Evolutionary conservation across 768 basidiomycete species (phyloP).

Genomic region (Tricholoma sp.): DNA sequence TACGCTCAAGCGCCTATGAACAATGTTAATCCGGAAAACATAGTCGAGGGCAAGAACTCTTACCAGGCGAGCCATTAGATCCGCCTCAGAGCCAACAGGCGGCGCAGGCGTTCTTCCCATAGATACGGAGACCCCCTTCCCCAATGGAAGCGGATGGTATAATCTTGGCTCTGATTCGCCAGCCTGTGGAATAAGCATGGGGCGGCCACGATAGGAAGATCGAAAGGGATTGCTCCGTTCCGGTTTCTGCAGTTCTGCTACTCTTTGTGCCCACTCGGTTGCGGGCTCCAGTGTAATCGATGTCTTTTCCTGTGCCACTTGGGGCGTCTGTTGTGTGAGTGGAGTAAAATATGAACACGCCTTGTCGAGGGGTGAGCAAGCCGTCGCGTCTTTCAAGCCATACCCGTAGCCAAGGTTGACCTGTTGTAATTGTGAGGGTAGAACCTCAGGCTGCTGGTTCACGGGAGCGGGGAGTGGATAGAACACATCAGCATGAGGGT

Average conservation of each 20-base stretch:
- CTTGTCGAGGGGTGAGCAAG: not conserved
- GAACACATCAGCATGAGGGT: not conserved
- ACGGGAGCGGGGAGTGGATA: not conserved
- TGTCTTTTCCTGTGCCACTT: not conserved
- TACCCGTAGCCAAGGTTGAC: not conserved
- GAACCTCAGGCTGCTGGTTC: not conserved
- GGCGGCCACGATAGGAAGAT: not conserved
- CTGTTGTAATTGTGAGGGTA: not conserved
- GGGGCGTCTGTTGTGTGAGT: not conserved
- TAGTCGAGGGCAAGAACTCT: not conserved
- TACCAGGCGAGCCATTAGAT: constrained; percentile 8
- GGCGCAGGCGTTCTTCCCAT: not conserved
- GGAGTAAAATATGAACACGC: not conserved
- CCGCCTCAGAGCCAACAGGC: constrained; percentile 10
- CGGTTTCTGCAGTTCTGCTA: not conserved
- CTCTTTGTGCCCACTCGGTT: not conserved
- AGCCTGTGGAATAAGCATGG: not conserved
- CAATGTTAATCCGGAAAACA: not conserved
- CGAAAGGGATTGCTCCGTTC: not conserved
- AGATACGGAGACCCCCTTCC: not conserved
- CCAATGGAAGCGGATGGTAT: not conserved
- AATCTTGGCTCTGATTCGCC: not conserved
- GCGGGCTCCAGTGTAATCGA: not conserved
- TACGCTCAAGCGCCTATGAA: not conserved
- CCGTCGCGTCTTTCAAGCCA: not conserved